Evolutionary conservation across 805 yeast species (phyloP).

Genomic region (Scheffersomyces stipitis): DNA sequence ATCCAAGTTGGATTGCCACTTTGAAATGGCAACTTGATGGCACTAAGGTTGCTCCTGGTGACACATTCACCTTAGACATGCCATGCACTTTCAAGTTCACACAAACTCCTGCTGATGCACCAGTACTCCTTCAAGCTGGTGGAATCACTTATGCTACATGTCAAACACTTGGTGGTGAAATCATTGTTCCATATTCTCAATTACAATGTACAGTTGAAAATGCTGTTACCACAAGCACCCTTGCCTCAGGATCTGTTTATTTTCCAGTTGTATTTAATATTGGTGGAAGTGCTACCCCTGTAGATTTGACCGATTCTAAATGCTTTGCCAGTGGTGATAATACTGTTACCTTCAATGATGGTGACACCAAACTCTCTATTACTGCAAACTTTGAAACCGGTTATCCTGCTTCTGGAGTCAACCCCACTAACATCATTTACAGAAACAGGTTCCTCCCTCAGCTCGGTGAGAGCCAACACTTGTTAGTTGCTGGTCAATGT

Average conservation of each 20-base stretch:
- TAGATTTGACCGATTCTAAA: constrained; percentile 17
- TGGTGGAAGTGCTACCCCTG: constrained; percentile 5
- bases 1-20: constrained; percentile 12
- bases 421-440: neutral
- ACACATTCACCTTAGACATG: constrained; percentile 15
- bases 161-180: constrained; percentile 10
- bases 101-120: no score
- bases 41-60: constrained; percentile 10
- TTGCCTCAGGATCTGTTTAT: constrained; percentile 5
- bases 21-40: constrained; percentile 11
- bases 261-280: constrained; percentile 23
- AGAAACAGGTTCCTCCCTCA: constrained; percentile 11
- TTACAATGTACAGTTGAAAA: constrained; percentile 9
- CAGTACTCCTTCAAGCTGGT: constrained; percentile 8
- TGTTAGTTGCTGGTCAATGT: constrained; percentile 15
- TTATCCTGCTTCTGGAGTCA: neutral
- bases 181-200: constrained; percentile 5
- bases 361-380: constrained; percentile 7
- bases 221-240: constrained; percentile 1
- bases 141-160: constrained; percentile 21
- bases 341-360: constrained; percentile 15
- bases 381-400: constrained; percentile 5
- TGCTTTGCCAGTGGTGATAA: constrained; percentile 19
- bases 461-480: constrained; percentile 3
- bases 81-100: constrained; percentile 17